Conservation (phyloP, 495 filamentous ascomycete species). For the Daldinia loculata region DNA sequence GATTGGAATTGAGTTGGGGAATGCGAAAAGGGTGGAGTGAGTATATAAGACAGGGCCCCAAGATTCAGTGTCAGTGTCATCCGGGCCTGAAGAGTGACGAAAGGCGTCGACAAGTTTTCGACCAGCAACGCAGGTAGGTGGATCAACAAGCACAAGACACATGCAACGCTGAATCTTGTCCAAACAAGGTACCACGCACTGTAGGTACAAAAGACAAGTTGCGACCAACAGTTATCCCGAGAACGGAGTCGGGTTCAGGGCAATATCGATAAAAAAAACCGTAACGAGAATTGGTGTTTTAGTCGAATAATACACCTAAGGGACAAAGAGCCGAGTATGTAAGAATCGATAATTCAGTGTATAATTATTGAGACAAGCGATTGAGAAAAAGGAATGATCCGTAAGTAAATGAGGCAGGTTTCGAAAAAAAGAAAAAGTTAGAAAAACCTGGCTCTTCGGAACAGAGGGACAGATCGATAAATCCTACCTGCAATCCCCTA, state of each 20-base stretch:
- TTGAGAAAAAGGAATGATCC: neutral
- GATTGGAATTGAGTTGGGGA: slow-evolving; percentile 43
- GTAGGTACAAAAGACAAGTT: slow-evolving; percentile 28
- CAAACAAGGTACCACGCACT: slow-evolving; percentile 38
- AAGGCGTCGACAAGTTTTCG: slow-evolving; percentile 35
- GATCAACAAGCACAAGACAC: slow-evolving; percentile 42
- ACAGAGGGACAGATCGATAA: slow-evolving; percentile 20
- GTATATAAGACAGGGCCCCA: slow-evolving; percentile 44
- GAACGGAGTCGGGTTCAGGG: slow-evolving; percentile 10
- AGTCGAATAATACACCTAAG: slow-evolving; percentile 1
- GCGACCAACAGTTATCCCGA: slow-evolving; percentile 14
- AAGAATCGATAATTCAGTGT: slow-evolving; percentile 12
- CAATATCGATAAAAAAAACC: slow-evolving; percentile 35
- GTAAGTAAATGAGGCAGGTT: slow-evolving; percentile 17
- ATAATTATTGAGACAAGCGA: neutral
- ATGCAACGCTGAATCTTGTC: slow-evolving; percentile 36
- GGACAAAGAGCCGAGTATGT: slow-evolving; percentile 5
- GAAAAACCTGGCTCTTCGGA: slow-evolving; percentile 12
- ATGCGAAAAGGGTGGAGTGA: slow-evolving; percentile 45
- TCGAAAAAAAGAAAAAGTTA: slow-evolving; percentile 14
- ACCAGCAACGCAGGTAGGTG: slow-evolving; percentile 36
- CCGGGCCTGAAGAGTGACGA: slow-evolving; percentile 40
- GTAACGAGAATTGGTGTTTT: slow-evolving; percentile 18
- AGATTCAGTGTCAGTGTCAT: slow-evolving; percentile 41
- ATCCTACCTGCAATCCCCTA: slow-evolving; percentile 43